These are phyloP conservation scores for Tricholoma matsutake DNA, from an alignment of 768 basidiomycete genomes.

Conservation along the genomic window DNA sequence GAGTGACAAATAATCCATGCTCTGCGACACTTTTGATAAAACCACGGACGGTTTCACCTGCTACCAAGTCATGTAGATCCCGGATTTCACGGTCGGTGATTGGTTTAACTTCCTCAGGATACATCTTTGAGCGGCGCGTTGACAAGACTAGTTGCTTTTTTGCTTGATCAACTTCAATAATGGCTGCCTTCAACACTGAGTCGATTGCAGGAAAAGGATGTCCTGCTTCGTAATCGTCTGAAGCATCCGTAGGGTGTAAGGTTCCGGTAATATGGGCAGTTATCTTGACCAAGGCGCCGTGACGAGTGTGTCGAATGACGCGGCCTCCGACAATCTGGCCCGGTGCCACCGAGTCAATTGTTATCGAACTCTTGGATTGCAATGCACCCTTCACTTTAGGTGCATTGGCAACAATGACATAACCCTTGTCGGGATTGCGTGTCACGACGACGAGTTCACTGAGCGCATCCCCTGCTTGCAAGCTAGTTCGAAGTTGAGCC, in stretches of 20 bases:
- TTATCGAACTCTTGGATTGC: constrained; percentile 48
- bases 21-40: constrained; percentile 87
- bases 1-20: constrained; percentile 84
- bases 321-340: constrained; percentile 81
- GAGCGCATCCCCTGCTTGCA: constrained; percentile 70
- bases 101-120: constrained; percentile 43
- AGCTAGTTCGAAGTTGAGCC: constrained; percentile 55
- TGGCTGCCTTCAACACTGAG: constrained; percentile 65
- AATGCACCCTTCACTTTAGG: constrained; percentile 54
- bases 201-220: constrained; percentile 57
- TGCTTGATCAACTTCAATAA: constrained; percentile 64
- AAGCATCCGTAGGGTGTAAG: constrained; percentile 76
- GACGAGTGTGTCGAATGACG: constrained; percentile 68
- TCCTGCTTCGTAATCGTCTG: constrained; percentile 72
- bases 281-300: constrained; percentile 78
- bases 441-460: constrained; percentile 85
- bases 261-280: constrained; percentile 67
- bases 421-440: constrained; percentile 78
- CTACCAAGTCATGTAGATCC: constrained; percentile 57
- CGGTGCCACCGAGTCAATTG: constrained; percentile 60
- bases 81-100: constrained; percentile 70
- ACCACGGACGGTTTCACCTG: constrained; percentile 77
- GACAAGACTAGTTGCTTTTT: constrained; percentile 77
- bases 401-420: constrained; percentile 81
- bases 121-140: constrained; percentile 68